Conservation (phyloP, 83 land plant genomes). For the Isoetes engelmannii region DNA sequence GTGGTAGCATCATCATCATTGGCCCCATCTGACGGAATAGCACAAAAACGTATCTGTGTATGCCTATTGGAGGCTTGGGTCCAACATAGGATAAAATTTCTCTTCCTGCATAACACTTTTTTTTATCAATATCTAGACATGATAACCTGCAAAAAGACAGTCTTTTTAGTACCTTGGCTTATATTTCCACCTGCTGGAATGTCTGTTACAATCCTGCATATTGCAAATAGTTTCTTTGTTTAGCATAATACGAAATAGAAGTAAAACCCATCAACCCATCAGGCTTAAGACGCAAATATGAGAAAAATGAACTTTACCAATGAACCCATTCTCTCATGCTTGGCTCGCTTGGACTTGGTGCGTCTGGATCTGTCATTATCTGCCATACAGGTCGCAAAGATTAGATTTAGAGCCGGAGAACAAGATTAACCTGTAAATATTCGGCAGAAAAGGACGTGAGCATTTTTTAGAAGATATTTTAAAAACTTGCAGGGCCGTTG, state of each 20-base stretch:
- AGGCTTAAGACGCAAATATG: too few species aligned
- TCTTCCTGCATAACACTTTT: conserved; percentile 25
- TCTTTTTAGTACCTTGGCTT: background rate
- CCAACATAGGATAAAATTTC: conserved; percentile 38
- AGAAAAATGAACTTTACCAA: conserved; percentile 34
- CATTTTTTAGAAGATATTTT: too few species aligned
- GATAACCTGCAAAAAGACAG: too few species aligned
- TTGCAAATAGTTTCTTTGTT: background rate
- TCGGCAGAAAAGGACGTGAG: background rate
- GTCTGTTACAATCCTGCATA: conserved; percentile 58
- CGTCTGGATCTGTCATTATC: conserved; percentile 83
- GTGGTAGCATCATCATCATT: conserved; percentile 17
- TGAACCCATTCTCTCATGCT: conserved; percentile 62
- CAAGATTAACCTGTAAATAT: background rate
- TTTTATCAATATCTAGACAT: background rate
- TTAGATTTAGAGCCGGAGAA: too few species aligned
- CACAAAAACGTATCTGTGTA: conserved; percentile 47
- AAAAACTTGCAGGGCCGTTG: too few species aligned
- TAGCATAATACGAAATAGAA: too few species aligned
- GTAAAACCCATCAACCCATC: too few species aligned
- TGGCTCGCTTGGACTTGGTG: conserved; percentile 84
- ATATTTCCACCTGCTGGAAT: conserved; percentile 70
- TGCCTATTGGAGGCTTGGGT: conserved; percentile 47
- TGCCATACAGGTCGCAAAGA: conserved; percentile 4
- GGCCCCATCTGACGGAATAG: conserved; percentile 37